Evolutionary conservation across 805 yeast species (phyloP), one percentile per base, ranked within the genome.

Genomic region (Citeromyces matritensis): DNA sequence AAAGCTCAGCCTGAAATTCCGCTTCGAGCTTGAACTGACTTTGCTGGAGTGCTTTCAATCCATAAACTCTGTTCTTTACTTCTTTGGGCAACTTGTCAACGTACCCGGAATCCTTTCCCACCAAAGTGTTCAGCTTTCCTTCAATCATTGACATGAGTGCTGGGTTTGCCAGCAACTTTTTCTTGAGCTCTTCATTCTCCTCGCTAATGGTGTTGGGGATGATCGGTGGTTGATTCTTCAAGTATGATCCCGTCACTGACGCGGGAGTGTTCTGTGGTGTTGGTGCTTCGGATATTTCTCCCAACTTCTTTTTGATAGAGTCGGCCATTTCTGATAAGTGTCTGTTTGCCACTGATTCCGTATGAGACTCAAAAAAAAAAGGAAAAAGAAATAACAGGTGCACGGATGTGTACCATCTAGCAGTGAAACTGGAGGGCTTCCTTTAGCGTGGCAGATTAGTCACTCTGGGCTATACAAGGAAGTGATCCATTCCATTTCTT

Each of bases 251-350:
- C 27, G 83, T 65, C 24, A 78, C 81, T 24, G 88, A 74, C 3
- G 97, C 82, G 10, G 98, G 98, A 1, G 98, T 91, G 65, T 91
- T 91, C 51, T 91, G 98, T 4, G 98, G 98, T 1, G 98, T 91
- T 29, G 98, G 98, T 5, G 98, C 97, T 46, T 75, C 73, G 39
- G 88, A 79, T 41, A 82, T 71, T 50, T 82, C 83, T 49, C 78
- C 79, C 40, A 54, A 49, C 48, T 73, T 73, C 51, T 65, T 69
- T 62, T 77, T 80, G 56, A 85, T 85, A 26, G 95, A 95, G 57
- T 78, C 88, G 30, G 88, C 71, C 95, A 85, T 84, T 34, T 29
- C 31, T 27, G 26, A n/a, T 25, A n/a, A 24, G 31, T 21, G 12
- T 21, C 15, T 17, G 15, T 17, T 14, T 13, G 26, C 31, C 11